Conservation (phyloP, 768 basidiomycete genomes). For the Rhodotorula diobovata region DNA sequence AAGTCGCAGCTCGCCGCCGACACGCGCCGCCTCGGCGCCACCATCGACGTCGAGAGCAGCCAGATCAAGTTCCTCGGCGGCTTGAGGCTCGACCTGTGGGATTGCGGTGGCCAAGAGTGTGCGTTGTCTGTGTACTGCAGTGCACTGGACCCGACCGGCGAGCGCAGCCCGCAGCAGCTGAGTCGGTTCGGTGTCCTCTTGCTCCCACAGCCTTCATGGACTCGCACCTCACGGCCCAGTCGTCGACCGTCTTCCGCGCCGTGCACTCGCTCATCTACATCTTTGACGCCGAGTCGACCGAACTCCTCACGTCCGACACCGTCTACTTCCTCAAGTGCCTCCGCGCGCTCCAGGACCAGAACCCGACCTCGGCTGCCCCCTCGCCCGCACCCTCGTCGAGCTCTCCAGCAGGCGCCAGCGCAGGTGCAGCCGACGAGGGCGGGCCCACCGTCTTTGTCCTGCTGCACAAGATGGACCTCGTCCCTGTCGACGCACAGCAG, state of each 20-base stretch:
- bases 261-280: conserved; percentile 98
- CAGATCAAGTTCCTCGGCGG: conserved; percentile 95
- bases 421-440: not conserved
- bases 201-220: conserved; percentile 73
- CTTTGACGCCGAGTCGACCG: conserved; percentile 85
- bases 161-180: no score
- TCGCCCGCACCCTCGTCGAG: not conserved
- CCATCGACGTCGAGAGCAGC: conserved; percentile 96
- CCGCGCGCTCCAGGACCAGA: conserved; percentile 62
- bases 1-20: conserved; percentile 90
- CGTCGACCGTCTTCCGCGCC: conserved; percentile 90
- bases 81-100: conserved; percentile 93
- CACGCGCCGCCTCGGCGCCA: conserved; percentile 86
- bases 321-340: conserved; percentile 90
- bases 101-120: conserved; percentile 90
- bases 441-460: conserved; percentile 83
- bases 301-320: conserved; percentile 72
- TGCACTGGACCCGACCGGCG: not conserved
- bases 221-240: conserved; percentile 84
- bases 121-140: not conserved
- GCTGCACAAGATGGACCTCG: conserved; percentile 97
- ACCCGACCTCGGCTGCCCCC: conserved; percentile 1
- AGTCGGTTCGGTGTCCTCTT: not conserved
- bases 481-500: conserved; percentile 50
- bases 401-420: not conserved